These are phyloP conservation scores for Phytophthora sp. DNA, from an alignment of 352 stramenopile species.

Conservation along the genomic window DNA sequence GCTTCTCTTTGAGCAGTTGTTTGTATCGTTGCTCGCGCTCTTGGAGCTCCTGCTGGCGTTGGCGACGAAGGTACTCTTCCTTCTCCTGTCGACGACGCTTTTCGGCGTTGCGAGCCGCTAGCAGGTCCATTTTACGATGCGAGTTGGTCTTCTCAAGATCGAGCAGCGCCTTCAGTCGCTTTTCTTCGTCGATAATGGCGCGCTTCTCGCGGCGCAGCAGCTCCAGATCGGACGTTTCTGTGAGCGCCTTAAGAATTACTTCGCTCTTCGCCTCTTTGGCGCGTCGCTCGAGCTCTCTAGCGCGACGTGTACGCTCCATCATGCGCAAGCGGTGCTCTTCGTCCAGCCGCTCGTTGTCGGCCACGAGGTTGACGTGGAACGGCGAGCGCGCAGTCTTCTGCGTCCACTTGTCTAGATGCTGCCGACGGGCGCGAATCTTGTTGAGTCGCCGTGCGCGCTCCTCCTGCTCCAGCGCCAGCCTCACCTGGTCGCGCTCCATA, in stretches of 20 bases:
- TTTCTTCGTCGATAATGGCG: constrained; percentile 95
- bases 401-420: constrained; percentile 85
- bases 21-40: constrained; percentile 72
- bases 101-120: constrained; percentile 91
- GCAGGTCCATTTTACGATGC: constrained; percentile 91
- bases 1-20: constrained; percentile 80
- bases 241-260: constrained; percentile 92
- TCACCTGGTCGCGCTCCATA: constrained; percentile 71
- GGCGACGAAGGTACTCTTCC: constrained; percentile 78
- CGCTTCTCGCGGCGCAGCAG: constrained; percentile 92
- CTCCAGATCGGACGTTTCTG: constrained; percentile 91
- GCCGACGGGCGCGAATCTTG: constrained; percentile 63
- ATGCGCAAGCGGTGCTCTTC: constrained; percentile 89
- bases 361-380: constrained; percentile 94
- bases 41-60: constrained; percentile 72
- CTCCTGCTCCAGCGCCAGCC: constrained; percentile 62
- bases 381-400: constrained; percentile 91
- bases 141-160: constrained; percentile 95
- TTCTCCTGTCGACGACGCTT: constrained; percentile 91
- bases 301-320: constrained; percentile 70
- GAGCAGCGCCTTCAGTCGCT: constrained; percentile 92
- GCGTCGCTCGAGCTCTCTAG: constrained; percentile 72
- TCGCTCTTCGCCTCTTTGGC: constrained; percentile 91
- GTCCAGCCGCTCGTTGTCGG: constrained; percentile 94
- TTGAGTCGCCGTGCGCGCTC: constrained; percentile 61